Conservation (phyloP, 1,284 basidiomycete species). For the Uromyces viciae-fabae region DNA sequence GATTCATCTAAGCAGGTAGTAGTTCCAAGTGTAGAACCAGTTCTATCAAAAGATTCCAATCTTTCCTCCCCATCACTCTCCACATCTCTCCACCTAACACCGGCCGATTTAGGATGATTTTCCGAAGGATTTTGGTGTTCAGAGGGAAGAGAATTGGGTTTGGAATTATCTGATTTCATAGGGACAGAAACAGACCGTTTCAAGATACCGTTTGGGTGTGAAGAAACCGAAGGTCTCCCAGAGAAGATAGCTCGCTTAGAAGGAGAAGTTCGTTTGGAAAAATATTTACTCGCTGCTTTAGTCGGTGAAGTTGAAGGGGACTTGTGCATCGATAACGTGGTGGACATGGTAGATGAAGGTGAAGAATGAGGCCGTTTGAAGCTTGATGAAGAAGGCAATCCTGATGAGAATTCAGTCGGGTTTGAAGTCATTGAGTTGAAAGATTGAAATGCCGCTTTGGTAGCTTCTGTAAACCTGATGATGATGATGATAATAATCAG, state of each 20-base stretch:
- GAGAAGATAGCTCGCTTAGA: constrained; percentile 7
- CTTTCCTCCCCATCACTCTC: constrained; percentile 31
- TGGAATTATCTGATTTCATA: neutral
- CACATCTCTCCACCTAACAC: constrained; percentile 38
- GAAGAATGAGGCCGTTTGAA: neutral
- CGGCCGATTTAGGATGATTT: neutral
- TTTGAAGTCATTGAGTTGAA: constrained; percentile 17
- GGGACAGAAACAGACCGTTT: neutral
- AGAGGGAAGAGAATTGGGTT: neutral
- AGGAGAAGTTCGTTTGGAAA: constrained; percentile 15
- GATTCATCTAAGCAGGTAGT: constrained; percentile 16
- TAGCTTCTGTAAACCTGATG: constrained; percentile 19
- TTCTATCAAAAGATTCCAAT: constrained; percentile 31
- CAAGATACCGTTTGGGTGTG: neutral
- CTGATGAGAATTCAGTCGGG: neutral
- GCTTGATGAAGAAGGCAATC: neutral
- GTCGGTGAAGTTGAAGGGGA: constrained; percentile 14
- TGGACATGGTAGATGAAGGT: neutral
- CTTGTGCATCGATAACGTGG: neutral
- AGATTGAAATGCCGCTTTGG: constrained; percentile 8
- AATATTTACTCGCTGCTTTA: constrained; percentile 1
- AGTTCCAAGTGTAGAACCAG: constrained; percentile 1
- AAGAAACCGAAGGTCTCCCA: neutral
- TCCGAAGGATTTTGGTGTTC: neutral
- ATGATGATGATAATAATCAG: too few species aligned